Evolutionary conservation across 768 basidiomycete species (phyloP).

Genomic region (Tubosaeta sp.): DNA sequence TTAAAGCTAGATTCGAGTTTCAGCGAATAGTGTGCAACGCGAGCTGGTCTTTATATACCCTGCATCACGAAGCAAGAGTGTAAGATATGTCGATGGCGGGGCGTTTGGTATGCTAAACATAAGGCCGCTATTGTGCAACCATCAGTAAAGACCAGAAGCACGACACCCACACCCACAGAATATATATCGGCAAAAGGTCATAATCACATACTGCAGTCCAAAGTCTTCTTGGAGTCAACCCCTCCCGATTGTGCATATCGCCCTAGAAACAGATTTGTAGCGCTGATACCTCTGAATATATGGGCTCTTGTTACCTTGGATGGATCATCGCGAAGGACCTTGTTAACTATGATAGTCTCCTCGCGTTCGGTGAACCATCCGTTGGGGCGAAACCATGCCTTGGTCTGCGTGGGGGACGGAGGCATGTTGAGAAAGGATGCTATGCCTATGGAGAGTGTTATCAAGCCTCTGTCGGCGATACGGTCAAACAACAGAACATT

Average conservation of each 20-base stretch:
- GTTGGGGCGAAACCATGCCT: too few relatives aligned
- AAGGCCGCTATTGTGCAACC: constrained; percentile 36
- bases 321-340: too few relatives aligned
- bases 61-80: constrained; percentile 51
- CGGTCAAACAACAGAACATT: too few relatives aligned
- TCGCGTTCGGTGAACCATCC: too few relatives aligned
- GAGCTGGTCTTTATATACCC: constrained; percentile 31
- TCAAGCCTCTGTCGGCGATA: too few relatives aligned
- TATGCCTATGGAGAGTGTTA: too few relatives aligned
- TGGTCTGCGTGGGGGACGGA: too few relatives aligned
- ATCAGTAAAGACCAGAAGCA: background rate
- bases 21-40: background rate
- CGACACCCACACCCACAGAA: constrained; percentile 30
- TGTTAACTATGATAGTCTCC: too few relatives aligned
- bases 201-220: constrained; percentile 57
- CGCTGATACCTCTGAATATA: background rate
- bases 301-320: too few relatives aligned
- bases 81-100: constrained; percentile 54
- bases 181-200: constrained; percentile 69
- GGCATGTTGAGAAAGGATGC: too few relatives aligned
- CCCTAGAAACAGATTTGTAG: background rate
- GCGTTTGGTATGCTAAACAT: constrained; percentile 50
- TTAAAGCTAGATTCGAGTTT: constrained; percentile 39
- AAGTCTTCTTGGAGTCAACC: constrained; percentile 43
- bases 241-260: constrained; percentile 71